Evolutionary conservation across 257 asterid genomes (phyloP), one percentile per base, ranked within the genome.

Genomic region (Rehmannia glutinosa): DNA sequence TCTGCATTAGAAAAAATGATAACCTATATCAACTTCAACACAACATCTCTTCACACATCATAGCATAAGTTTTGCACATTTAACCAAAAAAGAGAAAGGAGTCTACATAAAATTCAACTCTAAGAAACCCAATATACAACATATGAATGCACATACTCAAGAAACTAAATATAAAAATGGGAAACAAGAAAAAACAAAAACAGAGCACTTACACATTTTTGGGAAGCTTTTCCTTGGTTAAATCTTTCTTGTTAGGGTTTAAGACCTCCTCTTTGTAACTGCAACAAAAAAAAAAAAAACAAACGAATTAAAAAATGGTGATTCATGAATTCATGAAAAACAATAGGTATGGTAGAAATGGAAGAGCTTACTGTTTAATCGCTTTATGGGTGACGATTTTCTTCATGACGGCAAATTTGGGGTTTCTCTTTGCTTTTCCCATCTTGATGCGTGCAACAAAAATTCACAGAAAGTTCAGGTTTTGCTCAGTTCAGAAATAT

Each of bases 331-430:
- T 36, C 56, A 25, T 23, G 47, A 28, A 23, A 55, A 39, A 27
- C 66, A 59, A 56, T 21, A 6, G 3, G 36, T 3, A 32, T 32
- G 10, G 32, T 3, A 30, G 0, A 11, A 52, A 45, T 13, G 24
- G 11, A 65, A 38, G 38, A 28, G 24, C 75, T 66, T 70, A 92
- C 97, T 89, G 81, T 62, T 84, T 92, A 60, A 92, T 78, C n/a
- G 96, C 89, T 80, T 83, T 87, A 10, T 75, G 81, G 17, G 97
- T 64, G 60, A 86, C 71, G 71, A 83, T 76, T 41, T 84, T 92
- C 82, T 92, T 92, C 97, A 92, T 80, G 4, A 81, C 95, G n/a
- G 97, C 97, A 17, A 92, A 90, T 76, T 92, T 92, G 33, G 88
- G 95, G 2, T 80, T 4, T 64, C 79, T 92, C 78, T 78, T 89